Conservation (phyloP, 495 filamentous ascomycete species). For the Filosporella fistucella region DNA sequence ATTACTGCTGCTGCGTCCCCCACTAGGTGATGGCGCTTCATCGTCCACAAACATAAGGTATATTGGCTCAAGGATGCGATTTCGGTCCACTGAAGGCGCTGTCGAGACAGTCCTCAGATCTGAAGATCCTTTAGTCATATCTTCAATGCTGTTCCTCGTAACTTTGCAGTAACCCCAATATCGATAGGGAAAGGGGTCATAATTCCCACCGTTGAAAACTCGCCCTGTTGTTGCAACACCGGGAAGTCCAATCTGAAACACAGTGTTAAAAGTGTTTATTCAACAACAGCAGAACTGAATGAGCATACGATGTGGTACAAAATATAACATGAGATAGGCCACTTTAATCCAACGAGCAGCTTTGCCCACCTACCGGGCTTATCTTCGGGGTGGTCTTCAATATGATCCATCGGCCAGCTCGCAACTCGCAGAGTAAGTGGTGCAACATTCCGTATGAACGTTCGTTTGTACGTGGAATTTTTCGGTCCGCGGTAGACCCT, state of each 20-base stretch:
- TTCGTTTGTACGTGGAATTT: not conserved
- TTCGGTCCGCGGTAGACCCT: not conserved
- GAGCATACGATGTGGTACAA: not conserved
- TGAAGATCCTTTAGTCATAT: not conserved
- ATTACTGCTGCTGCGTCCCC: not conserved
- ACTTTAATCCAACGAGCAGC: not conserved
- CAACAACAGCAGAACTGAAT: too few relatives aligned
- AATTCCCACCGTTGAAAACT: not conserved
- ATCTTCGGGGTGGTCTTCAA: not conserved
- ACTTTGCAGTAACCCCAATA: constrained; percentile 3
- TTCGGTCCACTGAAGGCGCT: not conserved
- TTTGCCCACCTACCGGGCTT: not conserved
- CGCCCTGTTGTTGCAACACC: not conserved
- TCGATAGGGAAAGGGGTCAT: constrained; percentile 1
- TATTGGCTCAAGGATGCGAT: not conserved
- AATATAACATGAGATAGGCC: not conserved
- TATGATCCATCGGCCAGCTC: not conserved
- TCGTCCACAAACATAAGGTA: not conserved
- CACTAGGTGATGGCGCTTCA: not conserved
- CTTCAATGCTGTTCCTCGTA: not conserved
- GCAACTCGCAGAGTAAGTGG: not conserved
- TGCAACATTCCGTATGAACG: constrained; percentile 1
- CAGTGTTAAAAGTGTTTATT: too few relatives aligned
- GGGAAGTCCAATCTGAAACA: not conserved
- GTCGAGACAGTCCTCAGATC: not conserved